Percentiles rank a stretch among this genome's conserved stretches.
These are phyloP conservation scores for Acer negundo DNA, from an alignment of 345 rosid species.

Conservation along the genomic window DNA sequence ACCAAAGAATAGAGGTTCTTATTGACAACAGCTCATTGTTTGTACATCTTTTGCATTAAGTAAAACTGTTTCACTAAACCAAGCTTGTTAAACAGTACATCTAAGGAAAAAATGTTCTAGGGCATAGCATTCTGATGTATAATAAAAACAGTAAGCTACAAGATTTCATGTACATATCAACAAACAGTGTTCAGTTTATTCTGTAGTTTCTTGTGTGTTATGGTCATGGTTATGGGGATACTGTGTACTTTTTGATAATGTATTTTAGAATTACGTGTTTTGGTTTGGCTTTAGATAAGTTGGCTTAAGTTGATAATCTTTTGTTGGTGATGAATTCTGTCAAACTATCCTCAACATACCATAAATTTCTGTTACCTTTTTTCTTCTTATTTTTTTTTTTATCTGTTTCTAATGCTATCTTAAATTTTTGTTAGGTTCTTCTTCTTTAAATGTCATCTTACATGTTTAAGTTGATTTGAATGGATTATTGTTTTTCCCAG, in stretches of 20 bases:
- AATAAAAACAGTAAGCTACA: background rate
- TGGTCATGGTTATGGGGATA: background rate
- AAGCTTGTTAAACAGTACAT: background rate
- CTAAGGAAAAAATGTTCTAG: background rate
- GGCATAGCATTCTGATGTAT: background rate
- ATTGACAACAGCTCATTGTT: background rate
- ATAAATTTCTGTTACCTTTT: background rate
- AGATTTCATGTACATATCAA: background rate
- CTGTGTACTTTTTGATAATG: background rate
- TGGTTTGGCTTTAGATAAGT: background rate
- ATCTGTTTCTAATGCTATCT: background rate
- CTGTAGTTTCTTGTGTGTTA: background rate
- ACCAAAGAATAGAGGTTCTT: background rate
- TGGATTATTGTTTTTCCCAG: background rate
- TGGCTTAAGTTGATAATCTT: constrained; percentile 2
- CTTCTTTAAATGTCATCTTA: background rate
- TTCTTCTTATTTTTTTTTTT: background rate
- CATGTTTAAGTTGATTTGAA: background rate
- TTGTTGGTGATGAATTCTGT: background rate
- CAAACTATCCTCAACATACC: background rate
- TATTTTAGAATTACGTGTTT: background rate
- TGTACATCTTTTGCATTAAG: background rate
- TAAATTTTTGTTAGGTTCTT: background rate
- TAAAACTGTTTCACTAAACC: background rate
- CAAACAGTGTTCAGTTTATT: background rate